Percentiles rank a stretch among this genome's conserved stretches.
Conservation (phyloP, 1,284 basidiomycete species). For the Boletus putidus region DNA sequence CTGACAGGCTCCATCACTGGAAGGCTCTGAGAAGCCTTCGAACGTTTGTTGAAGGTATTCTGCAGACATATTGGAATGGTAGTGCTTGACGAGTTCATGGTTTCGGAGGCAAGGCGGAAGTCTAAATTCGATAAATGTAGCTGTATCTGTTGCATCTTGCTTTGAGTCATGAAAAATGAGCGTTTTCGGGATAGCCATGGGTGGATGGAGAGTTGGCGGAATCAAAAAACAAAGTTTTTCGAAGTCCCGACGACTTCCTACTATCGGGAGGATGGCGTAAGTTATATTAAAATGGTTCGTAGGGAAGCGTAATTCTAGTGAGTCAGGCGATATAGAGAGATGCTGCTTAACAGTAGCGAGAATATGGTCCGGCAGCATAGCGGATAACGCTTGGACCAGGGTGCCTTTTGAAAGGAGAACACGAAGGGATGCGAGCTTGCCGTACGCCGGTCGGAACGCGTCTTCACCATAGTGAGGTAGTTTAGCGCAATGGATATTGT, state of each 20-base stretch:
- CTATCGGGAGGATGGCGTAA: neutral
- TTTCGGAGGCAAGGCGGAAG: neutral
- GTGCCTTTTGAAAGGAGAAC: neutral
- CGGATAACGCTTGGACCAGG: conserved; percentile 5
- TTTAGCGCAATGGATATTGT: conserved; percentile 12
- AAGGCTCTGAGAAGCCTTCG: neutral
- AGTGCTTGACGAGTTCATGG: neutral
- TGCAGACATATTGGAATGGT: too few relatives aligned
- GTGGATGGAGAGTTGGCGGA: neutral
- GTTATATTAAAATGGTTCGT: conserved; percentile 10
- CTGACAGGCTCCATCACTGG: neutral
- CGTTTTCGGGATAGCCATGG: neutral
- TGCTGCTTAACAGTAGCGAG: neutral
- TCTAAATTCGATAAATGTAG: neutral
- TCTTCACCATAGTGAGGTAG: conserved; percentile 1
- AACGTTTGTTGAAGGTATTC: neutral
- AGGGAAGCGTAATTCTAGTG: neutral
- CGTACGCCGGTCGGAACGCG: conserved; percentile 6
- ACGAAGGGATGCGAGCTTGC: neutral
- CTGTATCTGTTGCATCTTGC: neutral
- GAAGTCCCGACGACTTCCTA: neutral
- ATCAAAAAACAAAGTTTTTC: neutral
- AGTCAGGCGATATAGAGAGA: neutral
- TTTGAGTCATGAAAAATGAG: neutral
- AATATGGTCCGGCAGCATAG: neutral